These are phyloP conservation scores for Rubroshorea leprosula DNA, from an alignment of 345 rosid genomes.

Conservation along the genomic window DNA sequence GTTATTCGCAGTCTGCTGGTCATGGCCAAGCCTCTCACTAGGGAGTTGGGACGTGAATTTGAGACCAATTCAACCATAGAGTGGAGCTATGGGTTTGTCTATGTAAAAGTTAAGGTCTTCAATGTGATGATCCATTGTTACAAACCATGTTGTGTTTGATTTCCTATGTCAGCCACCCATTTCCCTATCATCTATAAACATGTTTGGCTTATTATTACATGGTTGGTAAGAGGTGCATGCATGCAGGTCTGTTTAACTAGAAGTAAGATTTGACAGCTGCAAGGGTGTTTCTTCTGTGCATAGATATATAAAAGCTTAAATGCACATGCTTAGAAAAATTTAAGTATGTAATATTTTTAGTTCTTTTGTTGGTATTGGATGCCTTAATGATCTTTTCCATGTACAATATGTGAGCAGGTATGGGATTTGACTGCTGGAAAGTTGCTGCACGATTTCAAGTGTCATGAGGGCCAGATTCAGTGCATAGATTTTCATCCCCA, in stretches of 20 bases:
- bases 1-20: constrained; percentile 3
- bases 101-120: not conserved
- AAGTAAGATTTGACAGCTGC: not conserved
- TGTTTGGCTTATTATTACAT: not conserved
- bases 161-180: not conserved
- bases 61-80: too few relatives aligned
- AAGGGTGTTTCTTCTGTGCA: too few relatives aligned
- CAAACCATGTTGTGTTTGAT: not conserved
- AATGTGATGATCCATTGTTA: not conserved
- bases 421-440: constrained; percentile 99
- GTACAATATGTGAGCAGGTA: constrained; percentile 40
- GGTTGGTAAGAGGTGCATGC: not conserved
- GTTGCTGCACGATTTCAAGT: constrained; percentile 81
- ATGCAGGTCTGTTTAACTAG: not conserved
- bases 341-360: too few relatives aligned
- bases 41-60: not conserved
- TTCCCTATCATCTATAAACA: not conserved
- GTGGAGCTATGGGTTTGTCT: not conserved
- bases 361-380: not conserved
- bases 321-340: not conserved
- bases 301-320: not conserved
- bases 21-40: constrained; percentile 1
- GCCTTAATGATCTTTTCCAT: constrained; percentile 3
- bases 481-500: constrained; percentile 99
- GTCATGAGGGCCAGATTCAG: constrained; percentile 91